Base-by-base conservation (phyloP, 768 basidiomycete species). In the Clitopilus hobsonii region DNA sequence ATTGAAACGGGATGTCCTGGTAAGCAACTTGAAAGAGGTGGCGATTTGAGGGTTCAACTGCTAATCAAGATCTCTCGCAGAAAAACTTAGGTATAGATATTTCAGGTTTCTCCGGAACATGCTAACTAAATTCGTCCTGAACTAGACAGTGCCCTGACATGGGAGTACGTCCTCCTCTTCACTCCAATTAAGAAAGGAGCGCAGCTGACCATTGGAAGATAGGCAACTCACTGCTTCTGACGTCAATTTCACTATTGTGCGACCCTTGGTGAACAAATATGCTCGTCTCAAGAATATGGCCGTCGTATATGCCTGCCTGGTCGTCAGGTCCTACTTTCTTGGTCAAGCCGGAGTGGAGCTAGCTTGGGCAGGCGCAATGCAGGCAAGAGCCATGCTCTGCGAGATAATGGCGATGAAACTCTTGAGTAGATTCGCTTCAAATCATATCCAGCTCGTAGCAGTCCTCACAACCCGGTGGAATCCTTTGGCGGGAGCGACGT, bases 351-450 rank as follows among this genome's bases (percentile, higher is more conserved):
- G 83, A 23, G 74, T 77, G 2, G 85, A 94, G 61, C 76, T 97
- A 47, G 90, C 91, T 13, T 87, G 86, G 70, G 80, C 91, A 7
- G 83, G 80, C 14, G 77, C 97, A 53, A 87, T 89, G 74, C 68
- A 74, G 6, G 73, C 77, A 26, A 71, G 77, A 38, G 94, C 93
- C 3, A 85, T 78, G 26, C 77, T 95, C 8, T 95, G 92, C 69
- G 93, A 97, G 66, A 82, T 97, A 14, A 69, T 97, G 18, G 93
- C 95, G 7, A 84, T 92, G 75, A 97, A 97, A 64, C 80, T 95
- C 22, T 76, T 94, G 10, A 82, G 79, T 20, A 78, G 79, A 27
- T 94, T 90, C 63, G 85, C 89, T 0, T 79, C 80, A 4, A 82
- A 85, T 61, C 81, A 89, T 64, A 79, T 94, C n/a, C 83, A 88